These are phyloP conservation scores for Diplodia seriata DNA, from an alignment of 2,329 filamentous ascomycete species.

Conservation along the genomic window DNA sequence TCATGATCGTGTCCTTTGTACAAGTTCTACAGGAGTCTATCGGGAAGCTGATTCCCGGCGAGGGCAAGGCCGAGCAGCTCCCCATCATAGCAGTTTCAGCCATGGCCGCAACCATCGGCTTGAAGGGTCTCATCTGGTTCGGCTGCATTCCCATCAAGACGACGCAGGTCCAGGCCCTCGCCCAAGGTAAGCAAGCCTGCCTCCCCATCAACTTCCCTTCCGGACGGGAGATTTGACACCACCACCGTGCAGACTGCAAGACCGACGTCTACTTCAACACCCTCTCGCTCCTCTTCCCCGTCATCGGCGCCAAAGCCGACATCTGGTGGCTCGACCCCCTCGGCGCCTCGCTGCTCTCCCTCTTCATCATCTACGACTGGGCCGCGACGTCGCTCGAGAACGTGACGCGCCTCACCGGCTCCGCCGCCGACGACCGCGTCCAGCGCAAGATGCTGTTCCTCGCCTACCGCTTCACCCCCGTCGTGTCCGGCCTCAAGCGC, in stretches of 20 bases:
- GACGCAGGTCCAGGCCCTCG: slow-evolving; percentile 68
- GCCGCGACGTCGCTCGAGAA: slow-evolving; percentile 66
- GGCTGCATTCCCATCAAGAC: slow-evolving; percentile 67
- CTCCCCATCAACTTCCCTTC: neutral
- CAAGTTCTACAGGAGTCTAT: slow-evolving; percentile 69
- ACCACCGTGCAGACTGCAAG: slow-evolving; percentile 59
- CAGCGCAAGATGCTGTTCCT: slow-evolving; percentile 66
- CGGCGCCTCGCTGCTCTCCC: slow-evolving; percentile 67
- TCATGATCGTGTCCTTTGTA: slow-evolving; percentile 68
- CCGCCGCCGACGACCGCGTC: slow-evolving; percentile 60
- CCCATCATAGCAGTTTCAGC: slow-evolving; percentile 63
- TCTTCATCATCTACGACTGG: slow-evolving; percentile 75
- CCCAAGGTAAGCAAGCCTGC: slow-evolving; percentile 57
- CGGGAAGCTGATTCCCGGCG: slow-evolving; percentile 60
- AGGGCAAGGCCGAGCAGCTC: slow-evolving; percentile 58
- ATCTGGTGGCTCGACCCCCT: slow-evolving; percentile 73
- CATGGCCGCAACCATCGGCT: slow-evolving; percentile 63
- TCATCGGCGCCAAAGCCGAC: slow-evolving; percentile 64
- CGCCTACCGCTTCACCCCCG: slow-evolving; percentile 62
- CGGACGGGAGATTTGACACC: neutral
- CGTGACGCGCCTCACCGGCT: slow-evolving; percentile 65
- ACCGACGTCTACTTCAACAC: slow-evolving; percentile 71
- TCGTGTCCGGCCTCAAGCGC: slow-evolving; percentile 62
- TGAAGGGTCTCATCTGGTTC: slow-evolving; percentile 68
- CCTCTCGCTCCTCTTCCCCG: slow-evolving; percentile 66